A percentile compares a stretch with the other conserved stretches of the same genome.
Evolutionary conservation across 2,329 filamentous ascomycete species (phyloP).

Genomic region (Xylariaceae sp.): DNA sequence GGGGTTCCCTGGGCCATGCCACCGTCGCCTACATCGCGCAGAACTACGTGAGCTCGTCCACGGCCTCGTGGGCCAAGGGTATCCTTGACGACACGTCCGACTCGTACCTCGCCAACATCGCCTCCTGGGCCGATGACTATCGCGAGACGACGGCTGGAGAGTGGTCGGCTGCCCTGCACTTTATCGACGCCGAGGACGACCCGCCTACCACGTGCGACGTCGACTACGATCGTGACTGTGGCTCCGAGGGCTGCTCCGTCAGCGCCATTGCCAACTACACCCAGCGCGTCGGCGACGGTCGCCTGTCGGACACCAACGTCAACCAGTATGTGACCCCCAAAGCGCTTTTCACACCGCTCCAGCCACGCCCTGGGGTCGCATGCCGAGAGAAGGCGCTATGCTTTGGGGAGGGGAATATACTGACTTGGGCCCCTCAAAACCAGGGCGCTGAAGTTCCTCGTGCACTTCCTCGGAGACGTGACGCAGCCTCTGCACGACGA

Average conservation of each 20-base stretch:
- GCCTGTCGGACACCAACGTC: no score
- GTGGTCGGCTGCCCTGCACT: conserved; percentile 41
- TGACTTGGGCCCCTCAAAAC: conserved; percentile 4
- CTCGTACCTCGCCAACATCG: conserved; percentile 40
- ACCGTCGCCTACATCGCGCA: conserved; percentile 46
- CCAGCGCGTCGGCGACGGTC: conserved; percentile 18
- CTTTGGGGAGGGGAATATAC: conserved; percentile 7
- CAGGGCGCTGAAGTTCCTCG: no score
- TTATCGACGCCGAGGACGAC: conserved; percentile 55
- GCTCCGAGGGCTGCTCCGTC: conserved; percentile 53
- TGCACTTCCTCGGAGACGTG: conserved; percentile 45
- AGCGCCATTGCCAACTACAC: conserved; percentile 39
- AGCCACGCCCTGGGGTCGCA: conserved; percentile 27
- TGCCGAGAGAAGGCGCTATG: conserved; percentile 22
- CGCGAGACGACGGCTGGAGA: conserved; percentile 36
- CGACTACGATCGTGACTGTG: conserved; percentile 54
- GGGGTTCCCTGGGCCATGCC: conserved; percentile 41
- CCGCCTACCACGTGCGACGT: conserved; percentile 52
- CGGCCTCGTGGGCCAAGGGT: conserved; percentile 33
- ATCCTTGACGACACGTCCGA: conserved; percentile 36
- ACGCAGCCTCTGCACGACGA: conserved; percentile 49
- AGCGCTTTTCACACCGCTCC: conserved; percentile 20
- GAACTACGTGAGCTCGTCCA: conserved; percentile 36
- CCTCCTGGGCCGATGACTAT: conserved; percentile 44
- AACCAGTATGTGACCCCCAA: no score